These are phyloP conservation scores for Aspergillus panamensis DNA, from an alignment of 495 filamentous ascomycete genomes.

Conservation along the genomic window DNA sequence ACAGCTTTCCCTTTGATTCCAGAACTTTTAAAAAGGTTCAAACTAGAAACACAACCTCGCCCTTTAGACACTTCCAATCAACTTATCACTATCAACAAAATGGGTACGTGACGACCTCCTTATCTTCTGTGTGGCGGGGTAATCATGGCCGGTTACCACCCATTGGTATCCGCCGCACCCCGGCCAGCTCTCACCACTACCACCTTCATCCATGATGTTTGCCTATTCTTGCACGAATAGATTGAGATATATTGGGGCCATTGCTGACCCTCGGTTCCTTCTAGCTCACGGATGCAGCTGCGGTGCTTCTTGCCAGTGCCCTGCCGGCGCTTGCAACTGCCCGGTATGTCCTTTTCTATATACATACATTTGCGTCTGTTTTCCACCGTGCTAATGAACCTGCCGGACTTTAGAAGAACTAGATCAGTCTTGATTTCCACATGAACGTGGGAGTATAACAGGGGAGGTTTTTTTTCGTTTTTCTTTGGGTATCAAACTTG, in stretches of 20 bases:
- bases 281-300: conserved; percentile 45
- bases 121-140: conserved; percentile 23
- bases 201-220: neutral
- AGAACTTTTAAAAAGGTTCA: neutral
- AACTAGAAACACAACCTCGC: too few relatives aligned
- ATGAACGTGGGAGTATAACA: neutral
- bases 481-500: neutral
- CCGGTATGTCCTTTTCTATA: conserved; percentile 33
- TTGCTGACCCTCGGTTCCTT: conserved; percentile 19
- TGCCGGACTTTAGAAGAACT: neutral
- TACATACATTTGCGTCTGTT: neutral
- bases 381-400: neutral
- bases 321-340: conserved; percentile 45
- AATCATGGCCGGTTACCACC: conserved; percentile 22
- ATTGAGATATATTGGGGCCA: neutral
- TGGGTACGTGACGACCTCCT: conserved; percentile 2
- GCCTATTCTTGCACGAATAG: neutral
- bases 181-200: neutral
- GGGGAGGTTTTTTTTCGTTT: neutral
- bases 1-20: neutral
- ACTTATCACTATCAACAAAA: conserved; percentile 1
- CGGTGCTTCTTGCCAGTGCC: conserved; percentile 46
- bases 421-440: neutral
- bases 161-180: neutral
- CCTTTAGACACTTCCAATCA: neutral